Conservation (phyloP, 495 filamentous ascomycete species). For the Paragyromitra xinjiangensis region DNA sequence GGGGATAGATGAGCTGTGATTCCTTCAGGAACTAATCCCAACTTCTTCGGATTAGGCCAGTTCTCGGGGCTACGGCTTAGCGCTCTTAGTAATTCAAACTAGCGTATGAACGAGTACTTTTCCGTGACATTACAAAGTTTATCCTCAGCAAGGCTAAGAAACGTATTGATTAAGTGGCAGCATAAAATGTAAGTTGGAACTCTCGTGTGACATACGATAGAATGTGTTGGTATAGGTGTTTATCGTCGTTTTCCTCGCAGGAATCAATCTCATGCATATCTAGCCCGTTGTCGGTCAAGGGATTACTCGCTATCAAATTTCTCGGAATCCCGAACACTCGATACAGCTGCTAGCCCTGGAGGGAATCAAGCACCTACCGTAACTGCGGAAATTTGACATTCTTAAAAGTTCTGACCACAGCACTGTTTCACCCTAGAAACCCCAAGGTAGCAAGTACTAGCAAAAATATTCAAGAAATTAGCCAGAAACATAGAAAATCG, state of each 20-base stretch:
- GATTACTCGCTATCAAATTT: no score
- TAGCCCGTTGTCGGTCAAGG: no score
- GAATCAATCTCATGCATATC: no score
- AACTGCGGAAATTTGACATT: no score
- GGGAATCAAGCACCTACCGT: no score
- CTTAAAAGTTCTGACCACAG: no score
- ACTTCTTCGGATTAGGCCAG: not conserved
- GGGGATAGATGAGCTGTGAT: not conserved
- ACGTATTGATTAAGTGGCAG: not conserved
- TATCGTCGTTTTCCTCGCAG: not conserved
- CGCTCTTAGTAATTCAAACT: not conserved
- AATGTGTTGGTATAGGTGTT: not conserved
- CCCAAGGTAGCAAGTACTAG: not conserved
- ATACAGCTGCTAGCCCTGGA: no score
- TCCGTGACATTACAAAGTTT: not conserved
- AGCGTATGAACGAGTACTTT: constrained; percentile 3
- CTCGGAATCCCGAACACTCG: no score
- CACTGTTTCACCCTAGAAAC: no score
- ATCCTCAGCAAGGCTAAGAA: not conserved
- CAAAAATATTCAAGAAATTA: not conserved
- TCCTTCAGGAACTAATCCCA: not conserved
- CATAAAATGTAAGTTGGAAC: not conserved
- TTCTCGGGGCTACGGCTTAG: not conserved
- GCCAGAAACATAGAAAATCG: not conserved
- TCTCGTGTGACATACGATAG: not conserved